Percentiles rank a stretch among this genome's conserved stretches.
phyloP scores from a whole-genome alignment of 208 protist species.

The Acanthamoeba sp. region DNA sequence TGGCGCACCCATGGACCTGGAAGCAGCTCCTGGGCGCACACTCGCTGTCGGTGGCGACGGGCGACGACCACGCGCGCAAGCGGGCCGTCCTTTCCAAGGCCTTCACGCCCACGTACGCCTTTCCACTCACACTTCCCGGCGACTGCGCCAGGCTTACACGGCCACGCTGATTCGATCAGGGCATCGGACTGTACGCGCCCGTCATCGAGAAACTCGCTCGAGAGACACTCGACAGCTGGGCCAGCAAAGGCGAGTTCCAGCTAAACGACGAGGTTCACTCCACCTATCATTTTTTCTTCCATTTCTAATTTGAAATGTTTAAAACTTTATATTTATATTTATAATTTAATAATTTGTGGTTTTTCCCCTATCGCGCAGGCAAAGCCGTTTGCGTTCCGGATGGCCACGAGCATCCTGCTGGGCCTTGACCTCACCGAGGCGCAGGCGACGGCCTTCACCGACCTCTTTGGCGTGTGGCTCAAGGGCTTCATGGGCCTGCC shows the following conservation, averaged over 20 bases:
- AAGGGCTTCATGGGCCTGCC: conserved; percentile 10
- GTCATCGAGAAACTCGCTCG: background rate
- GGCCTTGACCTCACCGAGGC: background rate
- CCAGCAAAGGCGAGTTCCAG: background rate
- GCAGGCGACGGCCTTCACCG: conserved; percentile 1
- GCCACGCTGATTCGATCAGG: background rate
- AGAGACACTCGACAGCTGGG: background rate
- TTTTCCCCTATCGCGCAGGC: background rate
- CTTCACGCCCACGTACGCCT: conserved; percentile 1
- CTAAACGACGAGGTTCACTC: conserved; percentile 11
- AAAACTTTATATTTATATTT: too few relatives aligned
- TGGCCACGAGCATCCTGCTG: conserved; percentile 21
- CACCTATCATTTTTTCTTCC: too few relatives aligned
- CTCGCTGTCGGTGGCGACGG: conserved; percentile 8
- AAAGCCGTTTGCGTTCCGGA: background rate
- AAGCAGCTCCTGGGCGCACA: conserved; percentile 2
- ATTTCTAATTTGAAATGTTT: too few relatives aligned
- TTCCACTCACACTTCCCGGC: background rate
- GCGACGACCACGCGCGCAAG: conserved; percentile 18
- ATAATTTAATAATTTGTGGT: too few relatives aligned
- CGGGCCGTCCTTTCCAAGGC: background rate
- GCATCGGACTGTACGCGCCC: background rate
- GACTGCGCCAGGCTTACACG: background rate
- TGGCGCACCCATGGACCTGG: conserved; percentile 14
- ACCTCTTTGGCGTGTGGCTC: background rate